These are phyloP conservation scores for Penicillium sp. DNA, from an alignment of 2,329 filamentous ascomycete genomes.

Conservation along the genomic window DNA sequence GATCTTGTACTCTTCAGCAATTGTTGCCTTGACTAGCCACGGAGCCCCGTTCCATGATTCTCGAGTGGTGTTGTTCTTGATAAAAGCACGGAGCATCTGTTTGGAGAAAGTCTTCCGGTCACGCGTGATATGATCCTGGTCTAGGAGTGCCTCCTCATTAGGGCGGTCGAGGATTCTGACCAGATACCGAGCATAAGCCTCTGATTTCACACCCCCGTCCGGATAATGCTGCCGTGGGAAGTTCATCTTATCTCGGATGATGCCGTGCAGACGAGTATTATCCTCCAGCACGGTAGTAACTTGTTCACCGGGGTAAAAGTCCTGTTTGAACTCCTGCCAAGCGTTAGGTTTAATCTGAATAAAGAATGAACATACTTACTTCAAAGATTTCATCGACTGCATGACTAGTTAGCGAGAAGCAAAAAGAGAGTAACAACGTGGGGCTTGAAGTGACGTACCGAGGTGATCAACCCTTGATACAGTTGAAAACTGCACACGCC, in stretches of 20 bases:
- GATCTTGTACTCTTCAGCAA: conserved; percentile 80
- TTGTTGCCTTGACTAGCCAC: conserved; percentile 86
- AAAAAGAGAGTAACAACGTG: conserved; percentile 3
- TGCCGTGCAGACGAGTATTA: conserved; percentile 66
- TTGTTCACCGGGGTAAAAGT: conserved; percentile 85
- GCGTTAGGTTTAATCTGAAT: conserved; percentile 13
- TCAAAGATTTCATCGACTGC: conserved; percentile 50
- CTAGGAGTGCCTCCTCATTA: conserved; percentile 71
- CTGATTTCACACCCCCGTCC: conserved; percentile 65
- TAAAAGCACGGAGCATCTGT: conserved; percentile 84
- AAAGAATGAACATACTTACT: conserved; percentile 30
- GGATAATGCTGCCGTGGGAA: conserved; percentile 58
- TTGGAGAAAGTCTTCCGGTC: conserved; percentile 94
- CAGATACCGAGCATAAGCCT: conserved; percentile 73
- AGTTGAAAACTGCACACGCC: conserved; percentile 86
- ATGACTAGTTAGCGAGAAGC: conserved; percentile 19
- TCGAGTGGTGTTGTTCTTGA: conserved; percentile 88
- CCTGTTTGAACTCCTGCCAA: conserved; percentile 68
- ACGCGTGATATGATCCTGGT: conserved; percentile 76
- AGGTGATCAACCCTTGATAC: conserved; percentile 83
- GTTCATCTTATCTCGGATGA: conserved; percentile 79
- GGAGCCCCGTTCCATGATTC: conserved; percentile 95
- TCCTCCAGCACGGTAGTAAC: conserved; percentile 69
- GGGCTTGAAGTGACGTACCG: conserved; percentile 43
- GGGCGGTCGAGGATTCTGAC: conserved; percentile 68